A percentile compares a stretch with the other conserved stretches of the same genome.
These are phyloP conservation scores for Boletus sensibilis DNA, from an alignment of 768 basidiomycete genomes.

Conservation along the genomic window DNA sequence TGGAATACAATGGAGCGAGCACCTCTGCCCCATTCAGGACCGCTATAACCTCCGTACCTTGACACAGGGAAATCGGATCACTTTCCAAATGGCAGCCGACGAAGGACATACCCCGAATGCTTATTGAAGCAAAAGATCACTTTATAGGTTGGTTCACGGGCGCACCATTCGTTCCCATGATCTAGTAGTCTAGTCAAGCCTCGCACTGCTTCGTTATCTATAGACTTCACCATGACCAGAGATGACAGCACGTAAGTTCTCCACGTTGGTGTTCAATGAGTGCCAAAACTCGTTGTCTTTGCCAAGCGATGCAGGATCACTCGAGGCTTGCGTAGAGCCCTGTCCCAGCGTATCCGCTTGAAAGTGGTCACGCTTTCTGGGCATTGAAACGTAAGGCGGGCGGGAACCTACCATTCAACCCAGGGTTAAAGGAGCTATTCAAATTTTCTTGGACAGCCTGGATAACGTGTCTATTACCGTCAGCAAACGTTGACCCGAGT, in stretches of 20 bases:
- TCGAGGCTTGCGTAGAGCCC: slow-evolving; percentile 63
- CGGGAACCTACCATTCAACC: slow-evolving; percentile 37
- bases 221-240: slow-evolving; percentile 64
- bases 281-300: slow-evolving; percentile 65
- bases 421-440: slow-evolving; percentile 42
- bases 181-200: slow-evolving; percentile 38
- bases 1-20: slow-evolving; percentile 61
- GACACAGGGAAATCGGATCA: neutral
- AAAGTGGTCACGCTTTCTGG: neutral
- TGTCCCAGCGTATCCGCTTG: slow-evolving; percentile 51
- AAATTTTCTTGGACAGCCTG: slow-evolving; percentile 34
- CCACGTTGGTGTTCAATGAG: slow-evolving; percentile 53
- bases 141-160: slow-evolving; percentile 57
- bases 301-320: slow-evolving; percentile 34
- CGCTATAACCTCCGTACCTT: slow-evolving; percentile 64
- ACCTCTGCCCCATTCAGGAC: slow-evolving; percentile 58
- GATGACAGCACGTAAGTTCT: slow-evolving; percentile 64
- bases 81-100: neutral
- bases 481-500: neutral
- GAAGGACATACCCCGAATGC: slow-evolving; percentile 58
- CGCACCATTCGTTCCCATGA: slow-evolving; percentile 81
- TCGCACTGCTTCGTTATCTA: neutral
- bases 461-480: slow-evolving; percentile 23
- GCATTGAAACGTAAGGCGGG: neutral
- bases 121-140: slow-evolving; percentile 76